Evolutionary conservation across 2,329 filamentous ascomycete species (phyloP), one percentile per base, ranked within the genome.

Genomic region (Botryotinia narcissicola): DNA sequence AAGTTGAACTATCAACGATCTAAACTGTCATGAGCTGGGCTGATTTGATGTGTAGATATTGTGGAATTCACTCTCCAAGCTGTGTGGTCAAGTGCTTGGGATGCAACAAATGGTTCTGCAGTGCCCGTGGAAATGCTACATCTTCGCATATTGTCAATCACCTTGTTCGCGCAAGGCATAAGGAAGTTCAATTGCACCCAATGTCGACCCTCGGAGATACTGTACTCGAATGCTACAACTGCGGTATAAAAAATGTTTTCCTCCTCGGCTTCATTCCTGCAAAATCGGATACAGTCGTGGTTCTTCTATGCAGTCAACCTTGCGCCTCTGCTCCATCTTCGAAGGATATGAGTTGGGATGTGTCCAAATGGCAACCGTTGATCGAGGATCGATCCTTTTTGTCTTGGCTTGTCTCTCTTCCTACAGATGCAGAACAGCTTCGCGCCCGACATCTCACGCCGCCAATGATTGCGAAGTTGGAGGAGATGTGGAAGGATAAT

Each of bases 311-410:
- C 82, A 94, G 96, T 75, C 96, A 98, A 83, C 96, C 96, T 64
- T 99, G 96, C 83, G 96, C 95, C 48, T 92, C 96, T 42, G 95
- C 93, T 84, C 93, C 95, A 1, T 98, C 96, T 48, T 95, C 94
- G 77, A 99, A 99, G 84, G 96, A 99, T 80, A 98, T 99, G 95
- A 99, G 96, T 82, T 99, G 96, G 96, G 96, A 99, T 82, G 97
- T 95, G 9, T 97, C 95, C 40, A 91, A 95, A 81, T 99, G 96
- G 96, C 95, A 98, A 82, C 96, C 96, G 20, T 87, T 99, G 74
- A 98, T 99, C 77, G 95, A 98, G 83, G 96, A 99, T 81, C 93
- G 96, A 68, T 96, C 94, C 25, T 99, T 99, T 81, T 84, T 99
- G 54, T 88, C 92, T 57, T 99, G 96, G 96, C 92, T 99, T 37